Conservation (phyloP, 371 early-diverging fungal genomes). For the Actinomucor elegans region DNA sequence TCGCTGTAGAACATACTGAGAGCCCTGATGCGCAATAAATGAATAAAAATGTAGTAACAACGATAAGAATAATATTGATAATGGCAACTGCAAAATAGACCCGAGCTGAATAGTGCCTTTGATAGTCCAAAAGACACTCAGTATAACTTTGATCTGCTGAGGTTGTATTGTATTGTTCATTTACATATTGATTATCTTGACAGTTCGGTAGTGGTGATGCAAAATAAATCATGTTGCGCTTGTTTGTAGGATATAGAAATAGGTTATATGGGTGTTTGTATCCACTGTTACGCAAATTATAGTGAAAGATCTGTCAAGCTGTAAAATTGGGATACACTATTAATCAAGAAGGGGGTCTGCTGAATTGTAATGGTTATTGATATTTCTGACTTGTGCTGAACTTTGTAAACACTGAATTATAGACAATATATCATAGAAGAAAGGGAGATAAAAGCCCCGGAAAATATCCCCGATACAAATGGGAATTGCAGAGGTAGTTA, state of each 20-base stretch:
- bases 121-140: background rate
- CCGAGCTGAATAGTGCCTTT: background rate
- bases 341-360: background rate
- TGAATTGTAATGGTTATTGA: too few species aligned
- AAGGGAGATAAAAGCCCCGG: too few species aligned
- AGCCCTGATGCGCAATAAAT: constrained; percentile 7
- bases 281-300: background rate
- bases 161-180: background rate
- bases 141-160: background rate
- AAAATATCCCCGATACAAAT: too few species aligned
- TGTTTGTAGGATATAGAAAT: background rate
- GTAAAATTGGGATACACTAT: background rate
- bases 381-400: too few species aligned
- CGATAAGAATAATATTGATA: background rate
- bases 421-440: too few species aligned
- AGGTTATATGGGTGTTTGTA: background rate
- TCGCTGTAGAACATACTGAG: background rate
- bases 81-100: background rate
- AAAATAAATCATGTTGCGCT: background rate
- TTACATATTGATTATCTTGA: background rate
- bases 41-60: background rate
- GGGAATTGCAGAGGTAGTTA: too few species aligned
- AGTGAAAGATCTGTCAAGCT: background rate
- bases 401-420: too few species aligned
- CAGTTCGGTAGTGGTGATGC: background rate